phyloP scores from a whole-genome alignment of 1,139 yeast species.

The Yamadazyma sp. region DNA sequence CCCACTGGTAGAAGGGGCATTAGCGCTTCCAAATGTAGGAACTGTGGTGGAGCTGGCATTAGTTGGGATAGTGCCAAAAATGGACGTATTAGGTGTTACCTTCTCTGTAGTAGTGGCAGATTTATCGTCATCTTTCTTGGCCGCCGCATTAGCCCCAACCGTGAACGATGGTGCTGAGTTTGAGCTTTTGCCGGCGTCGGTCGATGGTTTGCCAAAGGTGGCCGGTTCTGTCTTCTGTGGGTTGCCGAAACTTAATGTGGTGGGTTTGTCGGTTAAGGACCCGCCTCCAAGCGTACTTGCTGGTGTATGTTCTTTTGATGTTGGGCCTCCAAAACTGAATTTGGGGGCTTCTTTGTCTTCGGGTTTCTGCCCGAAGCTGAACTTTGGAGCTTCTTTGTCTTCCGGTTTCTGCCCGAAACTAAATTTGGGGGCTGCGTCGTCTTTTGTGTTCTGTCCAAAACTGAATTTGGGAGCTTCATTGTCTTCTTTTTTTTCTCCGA shows the following conservation, averaged over 20 bases:
- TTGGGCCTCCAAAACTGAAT: conserved; percentile 11
- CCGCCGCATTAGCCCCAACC: too few relatives aligned
- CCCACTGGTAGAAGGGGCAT: not conserved
- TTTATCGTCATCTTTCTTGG: too few relatives aligned
- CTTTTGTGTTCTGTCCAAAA: conserved; percentile 1
- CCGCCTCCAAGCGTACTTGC: not conserved
- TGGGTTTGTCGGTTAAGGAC: not conserved
- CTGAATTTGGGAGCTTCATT: not conserved
- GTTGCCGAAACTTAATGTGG: not conserved
- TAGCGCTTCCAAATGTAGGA: too few relatives aligned
- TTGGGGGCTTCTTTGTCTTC: conserved; percentile 13
- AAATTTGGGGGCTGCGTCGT: not conserved
- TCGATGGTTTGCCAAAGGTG: too few relatives aligned
- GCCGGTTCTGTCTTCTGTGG: not conserved
- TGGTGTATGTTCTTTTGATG: not conserved
- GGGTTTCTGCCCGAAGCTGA: not conserved
- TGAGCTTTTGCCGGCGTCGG: not conserved
- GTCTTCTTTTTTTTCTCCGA: too few relatives aligned
- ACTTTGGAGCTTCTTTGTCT: not conserved
- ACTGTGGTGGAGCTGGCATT: too few relatives aligned
- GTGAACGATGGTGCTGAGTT: too few relatives aligned
- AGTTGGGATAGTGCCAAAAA: too few relatives aligned
- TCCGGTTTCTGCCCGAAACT: too few relatives aligned
- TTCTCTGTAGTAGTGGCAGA: too few relatives aligned
- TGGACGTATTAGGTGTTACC: too few relatives aligned